A percentile compares a stretch with the other conserved stretches of the same genome.
These are phyloP conservation scores for Bryoerythrophyllum caledonicum DNA, from an alignment of 225 moss, liverwort and hornwort genomes.

Conservation along the genomic window DNA sequence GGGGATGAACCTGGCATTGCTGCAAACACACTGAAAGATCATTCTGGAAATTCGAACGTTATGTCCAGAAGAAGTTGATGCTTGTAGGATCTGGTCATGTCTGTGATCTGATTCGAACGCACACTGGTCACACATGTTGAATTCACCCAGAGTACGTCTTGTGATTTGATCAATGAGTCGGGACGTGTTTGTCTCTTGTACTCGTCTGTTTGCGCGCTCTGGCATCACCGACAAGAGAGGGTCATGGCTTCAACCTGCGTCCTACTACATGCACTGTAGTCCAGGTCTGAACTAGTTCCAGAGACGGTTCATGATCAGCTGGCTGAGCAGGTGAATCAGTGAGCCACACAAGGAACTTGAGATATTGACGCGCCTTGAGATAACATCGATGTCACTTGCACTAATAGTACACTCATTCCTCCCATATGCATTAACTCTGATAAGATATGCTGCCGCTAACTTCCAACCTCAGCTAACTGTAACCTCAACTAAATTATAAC, in stretches of 20 bases:
- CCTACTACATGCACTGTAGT: not conserved
- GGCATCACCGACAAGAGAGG: slow-evolving; percentile 2
- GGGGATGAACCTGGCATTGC: not conserved
- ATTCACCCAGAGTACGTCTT: not conserved
- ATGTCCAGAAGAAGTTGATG: not conserved
- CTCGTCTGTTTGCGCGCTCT: not conserved
- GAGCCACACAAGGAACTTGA: not conserved
- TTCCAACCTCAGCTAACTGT: no score
- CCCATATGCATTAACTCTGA: no score
- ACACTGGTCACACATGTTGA: not conserved
- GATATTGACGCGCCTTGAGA: not conserved
- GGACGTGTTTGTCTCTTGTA: not conserved
- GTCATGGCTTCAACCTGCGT: not conserved
- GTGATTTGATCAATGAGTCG: not conserved
- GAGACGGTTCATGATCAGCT: not conserved
- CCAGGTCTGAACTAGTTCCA: not conserved
- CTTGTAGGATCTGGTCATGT: not conserved
- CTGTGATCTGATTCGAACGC: not conserved
- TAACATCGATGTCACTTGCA: not conserved
- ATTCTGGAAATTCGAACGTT: not conserved
- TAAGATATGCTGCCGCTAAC: no score
- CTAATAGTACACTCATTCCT: no score
- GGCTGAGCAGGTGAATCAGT: not conserved
- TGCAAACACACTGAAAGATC: not conserved
- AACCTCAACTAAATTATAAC: no score